These are phyloP conservation scores for Cladophialophora yegresii DNA, from an alignment of 2,329 filamentous ascomycete genomes.

Conservation along the genomic window DNA sequence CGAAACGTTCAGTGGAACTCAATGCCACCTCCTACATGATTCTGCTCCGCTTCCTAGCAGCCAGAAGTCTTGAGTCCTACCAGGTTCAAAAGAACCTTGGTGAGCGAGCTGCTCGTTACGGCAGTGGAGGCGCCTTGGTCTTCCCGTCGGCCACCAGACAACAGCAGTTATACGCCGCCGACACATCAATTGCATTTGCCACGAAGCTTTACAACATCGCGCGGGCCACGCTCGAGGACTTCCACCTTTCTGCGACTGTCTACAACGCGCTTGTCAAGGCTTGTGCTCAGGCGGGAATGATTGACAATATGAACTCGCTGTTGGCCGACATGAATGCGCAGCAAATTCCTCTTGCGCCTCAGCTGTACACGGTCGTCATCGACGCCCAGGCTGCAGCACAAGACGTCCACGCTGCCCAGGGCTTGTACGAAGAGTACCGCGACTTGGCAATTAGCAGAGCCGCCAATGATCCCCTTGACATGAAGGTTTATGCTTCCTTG, in stretches of 20 bases:
- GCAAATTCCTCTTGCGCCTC: constrained; percentile 71
- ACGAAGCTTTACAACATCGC: constrained; percentile 83
- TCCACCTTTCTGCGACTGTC: constrained; percentile 73
- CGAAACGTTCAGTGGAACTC: constrained; percentile 76
- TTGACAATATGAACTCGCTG: constrained; percentile 85
- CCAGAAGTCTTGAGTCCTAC: constrained; percentile 76
- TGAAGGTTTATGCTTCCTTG: constrained; percentile 84
- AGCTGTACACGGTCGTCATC: constrained; percentile 91
- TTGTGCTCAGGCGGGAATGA: constrained; percentile 76
- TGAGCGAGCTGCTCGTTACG: constrained; percentile 79
- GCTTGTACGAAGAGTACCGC: constrained; percentile 95
- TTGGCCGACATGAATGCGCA: constrained; percentile 88
- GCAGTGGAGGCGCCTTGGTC: constrained; percentile 86
- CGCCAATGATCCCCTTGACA: constrained; percentile 72
- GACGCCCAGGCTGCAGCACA: constrained; percentile 81
- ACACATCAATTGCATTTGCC: constrained; percentile 82
- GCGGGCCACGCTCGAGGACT: constrained; percentile 59
- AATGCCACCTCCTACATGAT: constrained; percentile 86
- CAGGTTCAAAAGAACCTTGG: constrained; percentile 72
- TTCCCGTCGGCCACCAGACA: constrained; percentile 85
- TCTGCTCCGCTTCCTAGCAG: constrained; percentile 77
- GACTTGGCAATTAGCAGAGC: constrained; percentile 70
- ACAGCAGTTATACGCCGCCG: constrained; percentile 79
- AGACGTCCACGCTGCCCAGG: constrained; percentile 83
- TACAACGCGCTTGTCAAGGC: constrained; percentile 85